These are phyloP conservation scores for Smallanthus sonchifolius DNA, from an alignment of 129 eudicot genomes.

Conservation along the genomic window DNA sequence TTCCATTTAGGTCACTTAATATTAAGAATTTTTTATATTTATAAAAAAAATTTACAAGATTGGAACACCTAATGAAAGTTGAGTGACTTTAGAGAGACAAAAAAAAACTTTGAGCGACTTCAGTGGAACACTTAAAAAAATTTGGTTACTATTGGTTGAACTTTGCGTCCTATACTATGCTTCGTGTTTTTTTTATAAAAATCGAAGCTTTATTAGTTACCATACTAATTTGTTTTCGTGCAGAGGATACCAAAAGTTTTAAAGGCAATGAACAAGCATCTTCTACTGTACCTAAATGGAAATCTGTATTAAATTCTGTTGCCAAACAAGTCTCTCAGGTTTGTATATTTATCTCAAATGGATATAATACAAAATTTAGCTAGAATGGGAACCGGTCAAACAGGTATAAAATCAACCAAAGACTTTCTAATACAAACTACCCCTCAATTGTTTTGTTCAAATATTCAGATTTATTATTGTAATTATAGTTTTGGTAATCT, in stretches of 20 bases:
- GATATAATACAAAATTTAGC: background rate
- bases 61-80: too few species aligned
- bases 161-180: background rate
- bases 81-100: too few species aligned
- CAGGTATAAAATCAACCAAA: background rate
- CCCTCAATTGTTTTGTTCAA: background rate
- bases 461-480: background rate
- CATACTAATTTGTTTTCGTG: conserved; percentile 4
- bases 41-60: too few species aligned
- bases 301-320: conserved; percentile 63
- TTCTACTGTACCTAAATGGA: conserved; percentile 65
- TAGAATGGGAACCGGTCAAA: background rate
- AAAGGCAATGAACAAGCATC: conserved; percentile 37
- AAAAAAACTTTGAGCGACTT: too few species aligned
- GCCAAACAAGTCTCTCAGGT: conserved; percentile 96
- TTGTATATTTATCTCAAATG: conserved; percentile 9
- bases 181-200: too few species aligned
- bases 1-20: too few species aligned
- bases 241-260: conserved; percentile 58
- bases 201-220: background rate
- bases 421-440: background rate
- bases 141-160: background rate
- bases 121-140: too few species aligned
- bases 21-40: too few species aligned
- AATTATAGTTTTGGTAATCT: background rate